Base-by-base conservation (phyloP, 352 stramenopile species). In the Pilasporangium apinafurcum region DNA sequence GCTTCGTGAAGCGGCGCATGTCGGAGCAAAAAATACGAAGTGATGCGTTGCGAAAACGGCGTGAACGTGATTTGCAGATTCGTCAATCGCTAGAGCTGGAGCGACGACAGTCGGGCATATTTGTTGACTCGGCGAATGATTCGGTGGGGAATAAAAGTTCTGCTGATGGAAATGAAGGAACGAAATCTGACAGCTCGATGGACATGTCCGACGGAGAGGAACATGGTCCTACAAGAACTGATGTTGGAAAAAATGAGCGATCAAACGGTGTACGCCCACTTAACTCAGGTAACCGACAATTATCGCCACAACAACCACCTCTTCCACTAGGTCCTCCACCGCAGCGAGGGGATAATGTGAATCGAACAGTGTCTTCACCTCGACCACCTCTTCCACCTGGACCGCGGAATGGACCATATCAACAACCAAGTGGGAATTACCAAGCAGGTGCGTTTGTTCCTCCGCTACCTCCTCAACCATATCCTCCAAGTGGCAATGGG, bases 11-110 rank as follows among this genome's bases (percentile, higher is more conserved):
- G 36, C 69, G 80, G 8, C 65, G 77, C 34, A 56, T 77, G 20
- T 88, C 77, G 0, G 83, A 92, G 51, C 80, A 92, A 28, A 89
- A 86, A 38, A 59, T 77, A 25, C 72, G 77, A 2, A 79, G 56
- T 3, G 78, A 94, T 27, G 77, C 78, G 10, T 29, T 94, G 30
- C 69, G 69, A 4, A 83, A 80, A 25, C 80, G 83, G 20, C 71
- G 83, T 2, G 83, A 94, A 37, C 65, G 70, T 21, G 83, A 94
- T 48, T 55, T 78, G 47, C 67, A 83, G 27, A 74, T 94, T 26
- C 75, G 80, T 3, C 66, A 79, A 31, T 58, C 58, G 3, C 62
- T 94, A 32, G 80, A 88, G 35, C 48, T 55, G 6, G 71, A 71
- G 29, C 35, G 34, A 2, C 39, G 38, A 7, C 14, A 51, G 17